Conservation (phyloP, 2,329 filamentous ascomycete species). For the Diaporthe vexans region DNA sequence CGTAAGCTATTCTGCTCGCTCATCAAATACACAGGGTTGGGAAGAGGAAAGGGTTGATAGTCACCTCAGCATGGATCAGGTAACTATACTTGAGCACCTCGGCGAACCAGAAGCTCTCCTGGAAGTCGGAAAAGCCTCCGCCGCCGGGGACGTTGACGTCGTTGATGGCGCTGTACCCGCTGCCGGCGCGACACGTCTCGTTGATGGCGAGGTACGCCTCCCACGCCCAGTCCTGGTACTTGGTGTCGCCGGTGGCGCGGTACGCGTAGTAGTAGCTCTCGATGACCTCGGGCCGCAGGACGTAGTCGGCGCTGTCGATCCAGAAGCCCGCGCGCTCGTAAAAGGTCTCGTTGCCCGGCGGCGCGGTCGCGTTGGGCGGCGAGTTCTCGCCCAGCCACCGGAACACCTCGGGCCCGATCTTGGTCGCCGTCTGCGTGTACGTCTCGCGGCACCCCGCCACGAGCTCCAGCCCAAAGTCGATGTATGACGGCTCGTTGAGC, state of each 20-base stretch:
- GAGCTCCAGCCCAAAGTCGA: slow-evolving; percentile 80
- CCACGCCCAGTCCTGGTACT: slow-evolving; percentile 90
- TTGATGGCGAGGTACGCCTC: slow-evolving; percentile 80
- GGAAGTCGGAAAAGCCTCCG: slow-evolving; percentile 75
- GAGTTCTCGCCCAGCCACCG: slow-evolving; percentile 66
- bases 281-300: slow-evolving; percentile 84
- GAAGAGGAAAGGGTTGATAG: slow-evolving; percentile 26
- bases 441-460: slow-evolving; percentile 81
- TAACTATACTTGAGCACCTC: slow-evolving; percentile 90
- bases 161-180: slow-evolving; percentile 75
- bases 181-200: slow-evolving; percentile 71
- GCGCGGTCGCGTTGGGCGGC: slow-evolving; percentile 54
- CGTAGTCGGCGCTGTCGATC: slow-evolving; percentile 72
- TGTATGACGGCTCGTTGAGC: slow-evolving; percentile 75
- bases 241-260: slow-evolving; percentile 79
- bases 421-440: slow-evolving; percentile 76
- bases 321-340: slow-evolving; percentile 80
- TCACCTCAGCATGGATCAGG: slow-evolving; percentile 71
- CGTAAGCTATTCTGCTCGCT: not conserved
- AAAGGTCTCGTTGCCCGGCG: slow-evolving; percentile 66
- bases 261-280: slow-evolving; percentile 92
- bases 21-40: too few species aligned
- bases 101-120: slow-evolving; percentile 91
- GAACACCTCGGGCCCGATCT: slow-evolving; percentile 83
- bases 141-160: slow-evolving; percentile 76